Evolutionary conservation across 345 rosid genomes (phyloP).

Genomic region (Aquilaria malaccensis): DNA sequence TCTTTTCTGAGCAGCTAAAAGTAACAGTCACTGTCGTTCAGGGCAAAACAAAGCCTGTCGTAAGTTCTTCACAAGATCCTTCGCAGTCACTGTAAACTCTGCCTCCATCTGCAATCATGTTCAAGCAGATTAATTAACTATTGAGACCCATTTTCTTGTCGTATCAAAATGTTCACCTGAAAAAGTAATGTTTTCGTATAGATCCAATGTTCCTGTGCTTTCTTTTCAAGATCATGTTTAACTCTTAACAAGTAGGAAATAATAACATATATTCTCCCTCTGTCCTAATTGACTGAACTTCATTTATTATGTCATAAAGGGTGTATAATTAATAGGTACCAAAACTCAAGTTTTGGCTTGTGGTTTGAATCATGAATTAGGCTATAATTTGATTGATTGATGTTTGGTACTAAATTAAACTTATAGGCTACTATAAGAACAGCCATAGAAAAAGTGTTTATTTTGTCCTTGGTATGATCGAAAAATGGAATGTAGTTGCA

Average conservation of each 20-base stretch:
- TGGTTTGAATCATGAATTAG: neutral
- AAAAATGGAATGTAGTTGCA: neutral
- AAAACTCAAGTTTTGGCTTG: too few relatives aligned
- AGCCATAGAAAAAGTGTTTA: neutral
- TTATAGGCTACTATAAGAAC: neutral
- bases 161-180: too few relatives aligned
- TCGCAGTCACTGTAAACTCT: slow-evolving; percentile 28
- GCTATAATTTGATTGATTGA: neutral
- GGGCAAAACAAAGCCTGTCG: slow-evolving; percentile 24
- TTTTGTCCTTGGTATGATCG: neutral
- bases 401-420: neutral
- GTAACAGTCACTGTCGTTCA: too few relatives aligned
- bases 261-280: too few relatives aligned
- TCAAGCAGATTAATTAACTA: too few relatives aligned
- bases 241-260: too few relatives aligned
- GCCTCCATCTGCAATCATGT: slow-evolving; percentile 49
- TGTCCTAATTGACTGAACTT: neutral
- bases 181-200: too few relatives aligned
- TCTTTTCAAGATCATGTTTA: too few relatives aligned
- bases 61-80: slow-evolving; percentile 49
- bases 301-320: neutral
- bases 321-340: neutral
- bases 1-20: too few relatives aligned
- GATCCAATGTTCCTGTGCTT: too few relatives aligned
- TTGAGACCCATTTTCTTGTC: too few relatives aligned